Percentiles rank a stretch among this genome's conserved stretches.
Conservation (phyloP, 257 asterid genomes). For the Dorcoceras hygrometricum region DNA sequence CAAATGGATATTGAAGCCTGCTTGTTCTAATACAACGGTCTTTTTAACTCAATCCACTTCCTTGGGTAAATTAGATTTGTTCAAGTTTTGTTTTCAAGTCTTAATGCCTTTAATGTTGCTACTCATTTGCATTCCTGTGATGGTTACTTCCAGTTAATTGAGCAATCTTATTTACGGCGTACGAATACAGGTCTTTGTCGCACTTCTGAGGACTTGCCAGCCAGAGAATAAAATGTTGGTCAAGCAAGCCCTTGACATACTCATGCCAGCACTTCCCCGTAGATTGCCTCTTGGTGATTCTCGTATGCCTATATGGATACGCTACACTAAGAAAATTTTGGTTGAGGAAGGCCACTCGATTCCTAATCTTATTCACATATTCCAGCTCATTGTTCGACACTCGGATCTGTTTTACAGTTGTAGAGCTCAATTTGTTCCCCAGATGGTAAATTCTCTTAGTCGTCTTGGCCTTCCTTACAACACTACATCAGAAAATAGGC, state of each 20-base stretch:
- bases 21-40: background rate
- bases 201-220: conserved; percentile 97
- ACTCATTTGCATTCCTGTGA: conserved; percentile 11
- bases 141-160: conserved; percentile 17
- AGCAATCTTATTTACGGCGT: conserved; percentile 21
- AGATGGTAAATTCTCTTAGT: conserved; percentile 97
- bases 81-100: conserved; percentile 7
- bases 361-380: conserved; percentile 96
- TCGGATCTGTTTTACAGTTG: conserved; percentile 98
- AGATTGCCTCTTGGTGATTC: conserved; percentile 97
- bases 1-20: background rate
- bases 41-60: conserved; percentile 3
- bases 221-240: conserved; percentile 96
- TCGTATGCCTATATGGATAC: conserved; percentile 99
- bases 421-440: conserved; percentile 99
- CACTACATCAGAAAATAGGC: conserved; percentile 96
- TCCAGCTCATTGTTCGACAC: conserved; percentile 99
- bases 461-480: conserved; percentile 98
- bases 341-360: conserved; percentile 99
- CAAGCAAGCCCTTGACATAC: conserved; percentile 97
- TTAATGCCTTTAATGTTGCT: conserved; percentile 1
- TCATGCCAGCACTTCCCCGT: conserved; percentile 99
- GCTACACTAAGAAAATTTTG: conserved; percentile 93
- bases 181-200: conserved; percentile 85
- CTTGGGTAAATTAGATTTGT: background rate